Conservation (phyloP, 2,329 filamentous ascomycete species). For the Phyllosticta citriasiana region DNA sequence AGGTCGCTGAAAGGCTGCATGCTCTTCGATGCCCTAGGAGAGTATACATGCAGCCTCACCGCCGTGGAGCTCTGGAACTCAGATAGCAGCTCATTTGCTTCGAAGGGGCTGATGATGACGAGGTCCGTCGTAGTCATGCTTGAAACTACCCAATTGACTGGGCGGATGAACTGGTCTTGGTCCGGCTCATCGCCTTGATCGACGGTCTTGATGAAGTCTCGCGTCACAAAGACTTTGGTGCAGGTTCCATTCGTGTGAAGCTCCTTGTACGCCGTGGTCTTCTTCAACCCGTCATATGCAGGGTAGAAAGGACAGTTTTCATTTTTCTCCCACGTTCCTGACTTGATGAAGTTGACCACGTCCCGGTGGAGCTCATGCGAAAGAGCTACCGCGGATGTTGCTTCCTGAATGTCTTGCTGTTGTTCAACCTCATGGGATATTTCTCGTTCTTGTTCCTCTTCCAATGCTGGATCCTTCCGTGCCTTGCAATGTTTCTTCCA, state of each 20-base stretch:
- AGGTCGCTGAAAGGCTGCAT: background rate
- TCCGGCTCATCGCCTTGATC: background rate
- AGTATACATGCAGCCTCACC: slow-evolving; percentile 43
- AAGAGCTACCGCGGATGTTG: slow-evolving; percentile 26
- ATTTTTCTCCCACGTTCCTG: background rate
- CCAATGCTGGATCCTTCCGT: background rate
- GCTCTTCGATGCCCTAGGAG: slow-evolving; percentile 12
- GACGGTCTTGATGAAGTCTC: slow-evolving; percentile 43
- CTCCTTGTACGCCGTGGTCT: background rate
- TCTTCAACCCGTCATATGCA: background rate
- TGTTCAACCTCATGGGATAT: slow-evolving; percentile 46
- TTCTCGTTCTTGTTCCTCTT: slow-evolving; percentile 41
- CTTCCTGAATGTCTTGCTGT: slow-evolving; percentile 42
- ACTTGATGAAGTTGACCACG: background rate
- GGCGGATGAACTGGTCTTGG: slow-evolving; percentile 19
- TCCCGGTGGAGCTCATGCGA: background rate
- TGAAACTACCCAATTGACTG: slow-evolving; percentile 46
- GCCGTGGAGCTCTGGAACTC: slow-evolving; percentile 25
- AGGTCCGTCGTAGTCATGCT: slow-evolving; percentile 17
- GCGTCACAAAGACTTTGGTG: slow-evolving; percentile 35
- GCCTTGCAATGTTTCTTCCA: background rate
- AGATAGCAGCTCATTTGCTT: slow-evolving; percentile 44
- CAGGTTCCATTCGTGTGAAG: slow-evolving; percentile 20
- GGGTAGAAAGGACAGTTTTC: background rate
- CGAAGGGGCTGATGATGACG: slow-evolving; percentile 52